phyloP scores from a whole-genome alignment of 2,329 filamentous ascomycete genomes.

The Calonectria multiphialidica region DNA sequence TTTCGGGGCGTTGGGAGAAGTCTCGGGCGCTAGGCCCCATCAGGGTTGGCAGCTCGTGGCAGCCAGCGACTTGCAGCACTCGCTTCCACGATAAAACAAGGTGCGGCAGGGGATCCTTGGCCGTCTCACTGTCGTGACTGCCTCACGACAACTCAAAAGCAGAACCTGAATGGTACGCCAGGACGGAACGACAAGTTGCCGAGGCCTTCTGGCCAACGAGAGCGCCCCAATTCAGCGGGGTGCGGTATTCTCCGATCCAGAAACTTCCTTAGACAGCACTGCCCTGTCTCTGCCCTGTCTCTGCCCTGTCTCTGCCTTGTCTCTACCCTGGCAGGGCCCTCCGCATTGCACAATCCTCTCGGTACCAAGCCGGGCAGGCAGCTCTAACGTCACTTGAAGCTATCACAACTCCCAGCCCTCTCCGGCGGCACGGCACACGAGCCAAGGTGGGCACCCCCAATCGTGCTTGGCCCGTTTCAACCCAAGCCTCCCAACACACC shows the following conservation, averaged over 20 bases:
- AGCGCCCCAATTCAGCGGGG: background rate
- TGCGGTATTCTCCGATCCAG: background rate
- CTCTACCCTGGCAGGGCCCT: background rate
- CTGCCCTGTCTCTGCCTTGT: background rate
- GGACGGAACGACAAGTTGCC: conserved; percentile 20
- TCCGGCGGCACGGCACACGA: background rate
- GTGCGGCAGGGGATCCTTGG: conserved; percentile 19
- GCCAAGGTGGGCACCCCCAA: background rate
- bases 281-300: background rate
- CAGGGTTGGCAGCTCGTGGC: conserved; percentile 27
- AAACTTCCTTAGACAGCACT: background rate
- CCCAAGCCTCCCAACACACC: conserved; percentile 5
- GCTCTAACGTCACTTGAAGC: conserved; percentile 6
- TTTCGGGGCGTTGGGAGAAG: conserved; percentile 52
- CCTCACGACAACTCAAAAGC: conserved; percentile 2
- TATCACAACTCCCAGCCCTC: background rate
- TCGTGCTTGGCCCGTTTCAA: conserved; percentile 20
- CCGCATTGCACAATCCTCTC: background rate
- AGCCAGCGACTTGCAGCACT: conserved; percentile 15
- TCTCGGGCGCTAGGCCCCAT: conserved; percentile 21
- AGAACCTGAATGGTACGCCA: conserved; percentile 13
- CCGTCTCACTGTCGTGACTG: background rate
- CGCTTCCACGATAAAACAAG: conserved; percentile 37
- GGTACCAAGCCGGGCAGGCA: conserved; percentile 1
- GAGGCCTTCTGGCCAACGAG: conserved; percentile 12